Evolutionary conservation across 805 yeast species (phyloP), one percentile per base, ranked within the genome.

Genomic region (Yamadazyma ubonensis): DNA sequence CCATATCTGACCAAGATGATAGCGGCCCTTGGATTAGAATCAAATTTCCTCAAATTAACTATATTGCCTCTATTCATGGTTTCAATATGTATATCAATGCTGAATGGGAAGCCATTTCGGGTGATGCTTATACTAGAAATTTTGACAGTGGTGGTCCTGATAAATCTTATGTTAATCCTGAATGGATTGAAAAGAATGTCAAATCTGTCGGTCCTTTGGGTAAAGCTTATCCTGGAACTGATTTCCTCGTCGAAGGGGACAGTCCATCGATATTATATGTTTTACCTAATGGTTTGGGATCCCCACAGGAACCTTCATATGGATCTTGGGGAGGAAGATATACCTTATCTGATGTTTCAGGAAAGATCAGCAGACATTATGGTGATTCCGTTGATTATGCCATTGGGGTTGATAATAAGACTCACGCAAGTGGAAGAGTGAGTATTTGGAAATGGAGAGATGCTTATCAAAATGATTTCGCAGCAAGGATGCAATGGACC

Each of bases 311-410:
- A 35, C 65, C 66, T 19, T 52, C 50, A 23, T 57, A 43, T 38
- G 65, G 66, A 16, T 58, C 60, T n/a, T 61, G 66, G 66, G 64
- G 66, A 35, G 64, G 65, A 16, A 54, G 65, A 33, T 60, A 53
- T 39, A 45, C 38, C 14, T 35, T 49, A 12, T 14, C 34, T 8
- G 64, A 58, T 37, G 35, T 48, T 21, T 42, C 54, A n/a, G 51
- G 48, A 3, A 36, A 41, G 2, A 34, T 39, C 19, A 30, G 36
- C 4, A 34, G 41, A 30, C 55, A 51, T 36, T 55, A 53, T 42
- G 50, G 51, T 14, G 63, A 56, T 39, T 44, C 51, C 19, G 37
- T 48, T 14, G 65, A 59, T 38, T 41, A 44, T 20, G 53, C 47
- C 25, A 32, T 50, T n/a, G 58, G 57, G 2, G 25, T 12, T 2